Evolutionary conservation across 164 flowering plant genomes (phyloP).

Genomic region (Malania oleifera): DNA sequence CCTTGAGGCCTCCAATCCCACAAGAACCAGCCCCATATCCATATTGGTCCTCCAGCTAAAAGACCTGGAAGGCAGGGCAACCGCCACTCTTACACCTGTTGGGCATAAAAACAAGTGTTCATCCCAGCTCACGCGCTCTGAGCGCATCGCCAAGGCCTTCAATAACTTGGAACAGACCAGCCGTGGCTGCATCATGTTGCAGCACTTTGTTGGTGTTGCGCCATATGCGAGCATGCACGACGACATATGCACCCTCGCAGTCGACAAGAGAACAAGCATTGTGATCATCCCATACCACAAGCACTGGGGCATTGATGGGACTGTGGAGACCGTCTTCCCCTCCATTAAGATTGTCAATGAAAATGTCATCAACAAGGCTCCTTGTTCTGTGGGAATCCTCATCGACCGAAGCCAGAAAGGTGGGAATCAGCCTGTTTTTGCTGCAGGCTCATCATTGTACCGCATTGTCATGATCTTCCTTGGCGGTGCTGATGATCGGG

Average conservation of each 20-base stretch:
- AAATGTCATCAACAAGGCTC: slow-evolving; percentile 26
- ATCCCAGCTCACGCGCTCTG: too few species aligned
- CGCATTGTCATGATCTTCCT: slow-evolving; percentile 28
- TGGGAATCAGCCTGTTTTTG: neutral
- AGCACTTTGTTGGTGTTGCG: too few species aligned
- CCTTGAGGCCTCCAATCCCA: slow-evolving; percentile 8
- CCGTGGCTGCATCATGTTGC: too few species aligned
- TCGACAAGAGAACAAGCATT: slow-evolving; percentile 17
- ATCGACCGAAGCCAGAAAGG: slow-evolving; percentile 20
- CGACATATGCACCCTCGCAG: slow-evolving; percentile 30
- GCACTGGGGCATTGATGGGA: slow-evolving; percentile 5
- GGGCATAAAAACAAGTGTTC: too few species aligned
- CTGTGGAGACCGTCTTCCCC: neutral
- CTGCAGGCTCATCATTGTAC: neutral
- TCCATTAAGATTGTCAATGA: slow-evolving; percentile 16
- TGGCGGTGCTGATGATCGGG: slow-evolving; percentile 35
- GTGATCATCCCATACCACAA: slow-evolving; percentile 29
- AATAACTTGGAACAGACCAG: too few species aligned
- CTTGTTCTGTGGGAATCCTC: slow-evolving; percentile 43
- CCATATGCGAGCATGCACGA: slow-evolving; percentile 25
- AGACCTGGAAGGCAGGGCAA: too few species aligned
- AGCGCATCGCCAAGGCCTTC: slow-evolving; percentile 10
- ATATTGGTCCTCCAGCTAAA: slow-evolving; percentile 3
- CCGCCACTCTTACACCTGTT: too few species aligned
- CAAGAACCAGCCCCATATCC: neutral